A percentile compares a stretch with the other conserved stretches of the same genome.
Conservation (phyloP, 768 basidiomycete species). For the Lentinula sp. region DNA sequence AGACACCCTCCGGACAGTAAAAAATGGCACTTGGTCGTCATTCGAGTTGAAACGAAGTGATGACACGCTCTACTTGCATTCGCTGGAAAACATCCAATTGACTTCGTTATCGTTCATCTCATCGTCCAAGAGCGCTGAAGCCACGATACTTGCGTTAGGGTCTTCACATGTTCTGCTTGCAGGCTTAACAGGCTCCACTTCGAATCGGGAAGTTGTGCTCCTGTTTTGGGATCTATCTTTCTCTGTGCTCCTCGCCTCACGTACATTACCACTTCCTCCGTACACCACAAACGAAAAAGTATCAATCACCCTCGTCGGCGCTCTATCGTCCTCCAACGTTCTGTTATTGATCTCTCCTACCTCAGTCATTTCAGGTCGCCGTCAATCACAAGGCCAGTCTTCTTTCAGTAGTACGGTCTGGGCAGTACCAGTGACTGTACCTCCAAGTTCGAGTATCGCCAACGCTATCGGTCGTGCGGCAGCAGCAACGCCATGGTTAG, state of each 20-base stretch:
- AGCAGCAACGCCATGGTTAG: slow-evolving; percentile 42
- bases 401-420: slow-evolving; percentile 42
- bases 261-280: slow-evolving; percentile 45
- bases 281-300: slow-evolving; percentile 27
- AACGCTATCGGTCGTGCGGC: slow-evolving; percentile 51
- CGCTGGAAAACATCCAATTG: not conserved
- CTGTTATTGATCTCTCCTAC: slow-evolving; percentile 44
- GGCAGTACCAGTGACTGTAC: slow-evolving; percentile 51
- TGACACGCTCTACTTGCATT: not conserved
- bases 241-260: slow-evolving; percentile 53
- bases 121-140: slow-evolving; percentile 7
- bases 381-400: slow-evolving; percentile 13
- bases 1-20: not conserved
- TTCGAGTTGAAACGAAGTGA: not conserved
- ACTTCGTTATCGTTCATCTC: not conserved
- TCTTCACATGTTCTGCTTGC: slow-evolving; percentile 57
- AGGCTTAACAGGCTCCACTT: slow-evolving; percentile 24
- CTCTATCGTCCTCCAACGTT: slow-evolving; percentile 36
- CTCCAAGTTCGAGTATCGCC: slow-evolving; percentile 53
- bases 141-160: slow-evolving; percentile 43
- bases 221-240: slow-evolving; percentile 70
- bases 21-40: not conserved
- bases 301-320: slow-evolving; percentile 21
- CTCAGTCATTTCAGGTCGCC: not conserved
- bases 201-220: slow-evolving; percentile 39